These are phyloP conservation scores for Theobroma cacao DNA, from an alignment of 345 rosid genomes.

Conservation along the genomic window DNA sequence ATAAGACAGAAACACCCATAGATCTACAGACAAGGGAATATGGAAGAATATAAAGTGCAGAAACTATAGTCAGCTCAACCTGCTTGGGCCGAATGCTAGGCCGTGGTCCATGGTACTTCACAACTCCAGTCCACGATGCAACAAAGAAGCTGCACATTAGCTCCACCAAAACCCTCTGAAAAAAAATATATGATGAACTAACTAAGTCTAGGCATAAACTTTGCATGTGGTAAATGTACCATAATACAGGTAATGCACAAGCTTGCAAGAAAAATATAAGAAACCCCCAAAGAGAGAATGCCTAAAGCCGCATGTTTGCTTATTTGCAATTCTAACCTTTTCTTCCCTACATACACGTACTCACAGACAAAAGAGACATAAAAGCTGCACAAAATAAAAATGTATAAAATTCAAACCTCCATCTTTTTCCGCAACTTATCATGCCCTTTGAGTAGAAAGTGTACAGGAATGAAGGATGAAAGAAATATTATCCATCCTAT, in stretches of 20 bases:
- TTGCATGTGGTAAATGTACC: background rate
- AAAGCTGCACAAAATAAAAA: constrained; percentile 4
- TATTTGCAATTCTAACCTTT: background rate
- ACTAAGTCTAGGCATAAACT: constrained; percentile 6
- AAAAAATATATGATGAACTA: constrained; percentile 13
- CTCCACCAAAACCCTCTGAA: constrained; percentile 92
- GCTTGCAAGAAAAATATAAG: background rate
- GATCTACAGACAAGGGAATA: background rate
- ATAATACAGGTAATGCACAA: background rate
- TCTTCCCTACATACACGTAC: background rate
- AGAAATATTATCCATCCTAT: constrained; percentile 94
- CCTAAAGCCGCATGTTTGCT: too few relatives aligned
- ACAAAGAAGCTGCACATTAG: constrained; percentile 98
- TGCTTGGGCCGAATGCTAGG: constrained; percentile 97
- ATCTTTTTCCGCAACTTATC: constrained; percentile 75
- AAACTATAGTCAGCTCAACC: constrained; percentile 33
- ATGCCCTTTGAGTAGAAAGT: constrained; percentile 70
- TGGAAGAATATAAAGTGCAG: background rate
- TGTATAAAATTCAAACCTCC: constrained; percentile 49
- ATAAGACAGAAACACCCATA: background rate
- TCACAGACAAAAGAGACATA: background rate
- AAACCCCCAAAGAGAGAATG: background rate
- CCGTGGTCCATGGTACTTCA: constrained; percentile 93
- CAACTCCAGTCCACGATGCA: constrained; percentile 99
- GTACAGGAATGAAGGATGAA: constrained; percentile 72